Conservation (phyloP, 805 yeast species). For the Komagataella pastoris region DNA sequence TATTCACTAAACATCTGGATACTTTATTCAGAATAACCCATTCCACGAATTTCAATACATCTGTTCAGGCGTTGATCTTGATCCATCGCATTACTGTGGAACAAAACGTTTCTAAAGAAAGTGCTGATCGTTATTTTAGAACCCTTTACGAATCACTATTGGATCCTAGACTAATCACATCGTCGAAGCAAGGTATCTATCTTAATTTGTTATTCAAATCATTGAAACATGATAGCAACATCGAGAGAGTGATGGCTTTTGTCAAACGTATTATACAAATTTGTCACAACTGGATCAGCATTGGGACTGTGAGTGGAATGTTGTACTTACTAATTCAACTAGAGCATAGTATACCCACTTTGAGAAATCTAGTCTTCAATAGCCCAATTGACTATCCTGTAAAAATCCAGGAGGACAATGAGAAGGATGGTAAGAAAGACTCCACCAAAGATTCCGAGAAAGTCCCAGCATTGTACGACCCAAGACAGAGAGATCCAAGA, state of each 20-base stretch:
- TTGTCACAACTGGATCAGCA: constrained; percentile 72
- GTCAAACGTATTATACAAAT: constrained; percentile 83
- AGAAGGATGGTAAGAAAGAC: constrained; percentile 16
- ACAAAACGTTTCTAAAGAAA: constrained; percentile 31
- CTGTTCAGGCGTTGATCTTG: constrained; percentile 82
- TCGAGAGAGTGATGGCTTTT: constrained; percentile 69
- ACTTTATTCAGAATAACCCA: constrained; percentile 85
- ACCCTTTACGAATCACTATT: constrained; percentile 82
- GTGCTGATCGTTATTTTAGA: constrained; percentile 58
- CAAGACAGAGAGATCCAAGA: constrained; percentile 85
- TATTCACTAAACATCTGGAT: constrained; percentile 65
- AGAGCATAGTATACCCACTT: constrained; percentile 47
- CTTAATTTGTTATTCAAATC: constrained; percentile 78
- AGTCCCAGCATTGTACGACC: constrained; percentile 40
- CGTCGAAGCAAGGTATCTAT: constrained; percentile 89
- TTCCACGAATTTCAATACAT: constrained; percentile 86
- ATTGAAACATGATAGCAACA: constrained; percentile 52
- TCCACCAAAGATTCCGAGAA: constrained; percentile 7
- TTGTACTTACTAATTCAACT: constrained; percentile 60
- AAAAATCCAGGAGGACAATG: constrained; percentile 28
- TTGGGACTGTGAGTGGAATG: constrained; percentile 84
- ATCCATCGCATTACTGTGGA: constrained; percentile 65
- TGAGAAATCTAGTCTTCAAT: constrained; percentile 47
- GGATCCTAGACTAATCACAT: constrained; percentile 70
- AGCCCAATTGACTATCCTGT: constrained; percentile 37